Base-by-base conservation (phyloP, 805 yeast species). In the Saccharomycopsis fermentans region DNA sequence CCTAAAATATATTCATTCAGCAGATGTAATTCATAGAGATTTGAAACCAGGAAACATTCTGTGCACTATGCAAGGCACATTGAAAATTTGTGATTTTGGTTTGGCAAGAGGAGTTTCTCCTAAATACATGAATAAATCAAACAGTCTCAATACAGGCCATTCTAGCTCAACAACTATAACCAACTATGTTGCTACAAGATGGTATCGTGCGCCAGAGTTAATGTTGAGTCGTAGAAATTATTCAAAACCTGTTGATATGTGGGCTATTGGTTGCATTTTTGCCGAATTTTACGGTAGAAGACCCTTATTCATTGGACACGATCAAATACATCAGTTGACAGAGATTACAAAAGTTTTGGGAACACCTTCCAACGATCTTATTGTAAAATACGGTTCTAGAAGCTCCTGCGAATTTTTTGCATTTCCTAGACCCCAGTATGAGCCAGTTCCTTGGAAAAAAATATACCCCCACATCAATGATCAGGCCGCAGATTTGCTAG, bases 131-230 rank as follows among this genome's bases (percentile, higher is more conserved):
- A 40, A 47, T 54, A 36, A 54, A 51, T 26, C 56, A 6, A 21
- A 54, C 17, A 11, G 9, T 5, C 17, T 26, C 21, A 43, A 21
- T 21, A 9, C 50, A 21, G 40, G 17, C 16, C 34, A 43, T 19
- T 32, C 35, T 14, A 51, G 55, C 24, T 55, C 54, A 27, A 39
- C 50, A 39, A 54, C 16, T 16, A 87, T 87, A 29, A 87, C 96
- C 11, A 84, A 82, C 64, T 91, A 91, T 67, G 97, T 91, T 26
- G 97, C 97, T 0, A 91, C 97, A 0, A 73, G 97, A 59, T 91
- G 97, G 96, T 91, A 91, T 67, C 76, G 98, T 52, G 97, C 97
- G 0, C 98, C 98, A 0, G 98, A 91, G 66, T 75, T 91, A 54
- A 80, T 91, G 51, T 70, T 90, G 36, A 78, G 87, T 11, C 76